Evolutionary conservation across 2,329 filamentous ascomycete genomes (phyloP), one percentile per base, ranked within the genome.

Genomic region (Colletotrichum destructivum): DNA sequence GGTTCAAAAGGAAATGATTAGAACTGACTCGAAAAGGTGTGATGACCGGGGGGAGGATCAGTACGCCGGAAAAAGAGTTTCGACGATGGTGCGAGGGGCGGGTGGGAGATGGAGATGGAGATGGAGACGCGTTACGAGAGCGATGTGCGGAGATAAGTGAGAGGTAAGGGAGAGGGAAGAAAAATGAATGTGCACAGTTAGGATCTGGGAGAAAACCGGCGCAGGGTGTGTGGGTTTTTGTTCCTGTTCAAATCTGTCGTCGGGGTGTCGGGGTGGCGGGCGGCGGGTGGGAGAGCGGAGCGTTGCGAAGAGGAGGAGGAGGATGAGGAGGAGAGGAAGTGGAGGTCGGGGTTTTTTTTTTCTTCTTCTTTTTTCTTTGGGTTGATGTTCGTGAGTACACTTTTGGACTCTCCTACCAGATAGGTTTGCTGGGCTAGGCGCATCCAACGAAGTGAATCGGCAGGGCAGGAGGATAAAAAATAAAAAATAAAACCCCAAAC

Each of bases 161-260:
- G 66, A 70, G 46, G 60, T 62, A 66, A 61, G 56, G 64, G 55
- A 46, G 67, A 63, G 51, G 62, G 62, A 47, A 47, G 55, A 66
- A 66, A 71, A 69, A 71, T 71, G 61, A 62, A 55, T 69, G 65
- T 64, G 69, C 66, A 72, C 69, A 63, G 69, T 69, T 64, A 35
- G 46, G 56, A 60, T 42, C 66, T 69, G 65, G 64, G 67, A 73
- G 60, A 71, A 66, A 73, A 66, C 62, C 71, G 49, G 71, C 62
- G 62, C 38, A 62, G 44, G 21, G 62, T 57, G 49, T 63, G 69
- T 69, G 65, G 59, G 69, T 69, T 69, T 71, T 54, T 71, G 54
- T 65, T 56, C 62, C 52, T 72, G 51, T 46, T 62, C 55, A 71
- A 66, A 66, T 31, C 61, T 66, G 66, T 73, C 57, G 68, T 67